Evolutionary conservation across 495 filamentous ascomycete genomes (phyloP), one percentile per base, ranked within the genome.

Genomic region (Hamigera avellanea): DNA sequence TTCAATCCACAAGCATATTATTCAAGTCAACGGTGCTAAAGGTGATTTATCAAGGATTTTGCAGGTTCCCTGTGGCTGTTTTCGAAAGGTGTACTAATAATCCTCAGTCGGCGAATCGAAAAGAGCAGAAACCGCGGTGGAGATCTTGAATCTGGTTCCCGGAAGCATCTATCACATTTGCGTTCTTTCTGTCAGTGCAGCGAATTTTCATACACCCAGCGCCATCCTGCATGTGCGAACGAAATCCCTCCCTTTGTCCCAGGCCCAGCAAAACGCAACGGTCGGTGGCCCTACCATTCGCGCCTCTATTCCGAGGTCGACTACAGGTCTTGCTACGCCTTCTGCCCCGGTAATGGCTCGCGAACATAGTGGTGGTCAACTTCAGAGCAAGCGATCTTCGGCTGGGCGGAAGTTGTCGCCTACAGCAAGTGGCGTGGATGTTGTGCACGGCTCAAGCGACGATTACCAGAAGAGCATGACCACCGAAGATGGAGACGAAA

Each of bases 1-100:
- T 39, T 80, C 83, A 9, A 81, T 88, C 35, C 69, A 81, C 10
- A 91, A 87, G 61, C 85, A 93, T 53, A 73, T 88, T 15, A 86
- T 98, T 26, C 83, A 93, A 46, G 77, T 95, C 37, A 96, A 98
- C 52, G 88, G 88, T 23, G 77, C 85, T 23, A 87, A 86, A 62
- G 83, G 87, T 93, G 59, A 57, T 72, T 61, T 14, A 6, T 30
- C 9, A 35, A 8, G 6, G 17, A 13, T 33, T 8, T 14, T 8
- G 25, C 23, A 14, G n/a, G 3, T 37, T 35, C 5, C 29, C 16
- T n/a, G n/a, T n/a, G n/a, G n/a, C n/a, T n/a, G n/a, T n/a, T n/a
- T n/a, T n/a, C n/a, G 16, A 8, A 12, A 30, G 19, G 12, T 3
- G 13, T 17, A 6, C 33, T 35, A 14, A 35, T 14, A 21, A 7